Evolutionary conservation across 768 basidiomycete species (phyloP).

Genomic region (Tulasnella sp.): DNA sequence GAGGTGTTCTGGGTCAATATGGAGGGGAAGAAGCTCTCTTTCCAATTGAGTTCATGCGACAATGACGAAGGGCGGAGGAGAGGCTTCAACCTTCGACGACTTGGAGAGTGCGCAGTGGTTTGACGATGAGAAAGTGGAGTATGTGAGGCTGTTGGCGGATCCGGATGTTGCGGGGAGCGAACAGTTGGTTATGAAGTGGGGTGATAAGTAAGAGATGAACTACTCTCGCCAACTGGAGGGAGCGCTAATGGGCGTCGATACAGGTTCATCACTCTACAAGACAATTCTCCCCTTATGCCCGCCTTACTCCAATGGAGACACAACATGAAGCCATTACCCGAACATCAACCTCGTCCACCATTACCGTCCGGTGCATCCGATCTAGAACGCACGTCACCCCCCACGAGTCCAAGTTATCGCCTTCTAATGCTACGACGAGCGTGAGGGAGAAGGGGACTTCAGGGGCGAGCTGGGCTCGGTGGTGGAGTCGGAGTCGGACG

Average conservation of each 20-base stretch:
- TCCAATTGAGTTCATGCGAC: slow-evolving; percentile 63
- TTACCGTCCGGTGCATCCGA: background rate
- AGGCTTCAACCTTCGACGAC: slow-evolving; percentile 30
- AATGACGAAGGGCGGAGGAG: background rate
- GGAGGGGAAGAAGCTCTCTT: slow-evolving; percentile 51
- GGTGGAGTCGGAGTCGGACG: slow-evolving; percentile 62
- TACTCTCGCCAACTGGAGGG: no score
- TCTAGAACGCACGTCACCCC: background rate
- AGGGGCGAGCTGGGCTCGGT: slow-evolving; percentile 65
- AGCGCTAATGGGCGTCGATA: slow-evolving; percentile 16
- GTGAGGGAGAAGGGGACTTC: slow-evolving; percentile 28
- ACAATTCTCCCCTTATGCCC: slow-evolving; percentile 66
- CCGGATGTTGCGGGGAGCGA: slow-evolving; percentile 52
- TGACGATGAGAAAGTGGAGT: slow-evolving; percentile 60
- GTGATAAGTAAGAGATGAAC: slow-evolving; percentile 40
- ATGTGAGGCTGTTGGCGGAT: slow-evolving; percentile 59
- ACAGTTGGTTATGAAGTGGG: slow-evolving; percentile 67
- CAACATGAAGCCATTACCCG: slow-evolving; percentile 23
- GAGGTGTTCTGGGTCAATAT: slow-evolving; percentile 57
- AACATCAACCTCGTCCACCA: background rate
- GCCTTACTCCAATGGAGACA: slow-evolving; percentile 66
- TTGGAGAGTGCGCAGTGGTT: slow-evolving; percentile 29
- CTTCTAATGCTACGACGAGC: background rate
- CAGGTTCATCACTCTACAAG: slow-evolving; percentile 71
- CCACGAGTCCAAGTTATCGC: background rate